Percentiles rank a stretch among this genome's conserved stretches.
Evolutionary conservation across 257 asterid species (phyloP).

Genomic region (Solanum lycopersicoides): DNA sequence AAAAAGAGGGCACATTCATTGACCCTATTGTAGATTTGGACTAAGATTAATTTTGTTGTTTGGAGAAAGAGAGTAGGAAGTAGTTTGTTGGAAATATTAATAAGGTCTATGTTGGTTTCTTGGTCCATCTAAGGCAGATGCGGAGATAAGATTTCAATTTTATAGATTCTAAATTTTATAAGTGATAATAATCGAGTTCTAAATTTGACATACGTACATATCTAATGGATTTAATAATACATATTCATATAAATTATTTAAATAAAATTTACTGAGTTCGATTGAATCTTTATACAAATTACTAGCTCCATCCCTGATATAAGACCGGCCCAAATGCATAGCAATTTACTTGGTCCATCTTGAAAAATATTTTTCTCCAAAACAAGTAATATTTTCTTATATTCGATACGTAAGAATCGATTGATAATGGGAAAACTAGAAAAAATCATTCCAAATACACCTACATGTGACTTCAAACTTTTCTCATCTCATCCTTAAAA

Average conservation of each 20-base stretch:
- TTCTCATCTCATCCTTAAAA: neutral
- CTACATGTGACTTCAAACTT: neutral
- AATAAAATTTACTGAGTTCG: accelerated
- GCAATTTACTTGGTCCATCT: neutral
- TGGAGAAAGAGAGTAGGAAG: neutral
- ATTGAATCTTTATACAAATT: accelerated
- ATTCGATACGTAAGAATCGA: neutral
- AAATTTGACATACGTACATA: accelerated
- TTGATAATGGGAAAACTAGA: neutral
- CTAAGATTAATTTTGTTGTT: neutral
- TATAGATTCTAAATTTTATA: too few relatives aligned
- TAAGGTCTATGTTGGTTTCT: neutral
- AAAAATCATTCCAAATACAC: neutral
- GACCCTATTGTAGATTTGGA: slow-evolving; percentile 2
- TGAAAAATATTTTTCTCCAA: neutral
- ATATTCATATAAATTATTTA: too few relatives aligned
- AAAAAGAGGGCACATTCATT: neutral
- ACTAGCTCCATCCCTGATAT: neutral
- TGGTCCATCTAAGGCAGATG: neutral
- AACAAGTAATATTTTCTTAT: neutral
- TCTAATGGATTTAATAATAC: too few relatives aligned
- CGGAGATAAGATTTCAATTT: neutral
- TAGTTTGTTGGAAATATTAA: neutral
- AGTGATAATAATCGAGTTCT: too few relatives aligned
- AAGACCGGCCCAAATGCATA: neutral